These are phyloP conservation scores for Leucaena leucocephala DNA, from an alignment of 306 rosid genomes.

Conservation along the genomic window DNA sequence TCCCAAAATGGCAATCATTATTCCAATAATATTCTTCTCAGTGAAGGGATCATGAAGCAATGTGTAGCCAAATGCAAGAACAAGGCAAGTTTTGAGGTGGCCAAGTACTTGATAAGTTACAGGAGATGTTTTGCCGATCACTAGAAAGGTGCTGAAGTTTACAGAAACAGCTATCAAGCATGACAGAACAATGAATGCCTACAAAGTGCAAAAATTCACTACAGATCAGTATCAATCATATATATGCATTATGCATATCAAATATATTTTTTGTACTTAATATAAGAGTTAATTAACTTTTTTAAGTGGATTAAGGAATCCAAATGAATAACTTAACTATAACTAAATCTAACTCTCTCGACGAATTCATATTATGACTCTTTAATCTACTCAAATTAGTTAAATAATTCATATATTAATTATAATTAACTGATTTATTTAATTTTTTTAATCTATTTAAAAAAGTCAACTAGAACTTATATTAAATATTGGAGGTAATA, in stretches of 20 bases:
- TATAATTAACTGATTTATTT: no score
- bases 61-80: conserved; percentile 92
- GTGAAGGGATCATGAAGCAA: conserved; percentile 94
- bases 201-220: neutral
- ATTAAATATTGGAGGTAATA: no score
- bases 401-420: no score
- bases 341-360: no score
- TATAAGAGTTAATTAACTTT: no score
- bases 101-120: conserved; percentile 97
- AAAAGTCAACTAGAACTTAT: no score
- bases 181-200: conserved; percentile 82
- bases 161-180: conserved; percentile 93
- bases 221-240: neutral
- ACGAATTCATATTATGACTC: no score
- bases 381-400: no score
- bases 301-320: no score
- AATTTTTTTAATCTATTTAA: no score
- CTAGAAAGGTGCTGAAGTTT: conserved; percentile 95
- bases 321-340: no score
- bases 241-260: neutral
- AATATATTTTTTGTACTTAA: neutral
- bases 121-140: conserved; percentile 96
- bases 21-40: conserved; percentile 82
- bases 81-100: conserved; percentile 97
- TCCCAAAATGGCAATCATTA: conserved; percentile 71